Percentiles rank a stretch among this genome's conserved stretches.
phyloP scores from a whole-genome alignment of 257 asterid genomes.

The Parsonsia alboflavescens region DNA sequence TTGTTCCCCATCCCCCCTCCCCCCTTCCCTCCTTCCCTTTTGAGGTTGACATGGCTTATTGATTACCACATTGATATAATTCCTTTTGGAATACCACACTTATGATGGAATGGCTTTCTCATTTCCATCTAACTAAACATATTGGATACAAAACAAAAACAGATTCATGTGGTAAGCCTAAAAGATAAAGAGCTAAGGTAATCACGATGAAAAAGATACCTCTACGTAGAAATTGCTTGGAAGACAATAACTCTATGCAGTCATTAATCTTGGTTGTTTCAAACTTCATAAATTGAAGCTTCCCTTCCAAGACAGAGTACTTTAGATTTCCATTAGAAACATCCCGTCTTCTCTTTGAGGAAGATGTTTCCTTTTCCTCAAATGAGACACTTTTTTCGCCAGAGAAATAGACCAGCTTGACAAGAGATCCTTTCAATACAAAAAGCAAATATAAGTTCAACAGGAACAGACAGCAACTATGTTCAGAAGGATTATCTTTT shows the following conservation, averaged over 20 bases:
- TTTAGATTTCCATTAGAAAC: conserved; percentile 26
- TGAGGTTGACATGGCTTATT: background rate
- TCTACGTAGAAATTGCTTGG: conserved; percentile 26
- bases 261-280: conserved; percentile 44
- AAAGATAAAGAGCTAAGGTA: background rate
- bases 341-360: conserved; percentile 14
- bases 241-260: conserved; percentile 36
- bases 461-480: background rate
- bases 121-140: background rate
- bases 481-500: background rate
- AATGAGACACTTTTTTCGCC: conserved; percentile 21
- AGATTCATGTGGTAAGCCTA: background rate
- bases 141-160: background rate
- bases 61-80: background rate
- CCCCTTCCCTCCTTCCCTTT: background rate
- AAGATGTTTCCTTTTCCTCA: conserved; percentile 20
- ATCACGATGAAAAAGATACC: conserved; percentile 27
- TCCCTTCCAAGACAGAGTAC: conserved; percentile 25
- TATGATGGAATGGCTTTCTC: background rate
- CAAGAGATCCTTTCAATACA: conserved; percentile 57
- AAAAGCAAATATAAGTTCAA: background rate
- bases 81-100: background rate
- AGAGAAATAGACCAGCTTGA: conserved; percentile 73
- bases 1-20: no score
- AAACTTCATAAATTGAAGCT: conserved; percentile 35